Evolutionary conservation across 805 yeast genomes (phyloP).

Genomic region (Yamadazyma nakazawae): DNA sequence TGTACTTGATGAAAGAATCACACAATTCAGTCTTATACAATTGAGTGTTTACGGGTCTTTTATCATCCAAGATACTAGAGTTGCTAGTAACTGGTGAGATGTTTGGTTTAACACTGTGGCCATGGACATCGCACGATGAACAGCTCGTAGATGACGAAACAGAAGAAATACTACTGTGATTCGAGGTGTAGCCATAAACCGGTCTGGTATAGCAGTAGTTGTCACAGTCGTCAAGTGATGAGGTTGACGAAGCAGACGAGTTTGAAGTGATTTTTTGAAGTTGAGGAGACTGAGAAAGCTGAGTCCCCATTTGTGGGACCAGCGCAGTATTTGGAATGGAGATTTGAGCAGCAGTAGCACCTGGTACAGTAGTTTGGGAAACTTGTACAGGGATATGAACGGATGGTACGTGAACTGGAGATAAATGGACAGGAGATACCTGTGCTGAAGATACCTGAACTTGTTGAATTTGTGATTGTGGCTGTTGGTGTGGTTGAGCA

Average conservation of each 20-base stretch:
- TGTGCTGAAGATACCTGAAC: not conserved
- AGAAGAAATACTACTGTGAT: not conserved
- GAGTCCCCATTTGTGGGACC: not conserved
- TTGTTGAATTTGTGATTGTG: not conserved
- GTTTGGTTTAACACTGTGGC: not conserved
- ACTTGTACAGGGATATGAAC: not conserved
- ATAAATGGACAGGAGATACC: not conserved
- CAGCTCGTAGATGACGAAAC: not conserved
- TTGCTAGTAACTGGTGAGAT: not conserved
- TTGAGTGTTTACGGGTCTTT: constrained; percentile 49
- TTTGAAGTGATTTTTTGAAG: constrained; percentile 1
- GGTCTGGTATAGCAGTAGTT: not conserved
- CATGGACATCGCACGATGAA: not conserved
- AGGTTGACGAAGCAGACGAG: not conserved
- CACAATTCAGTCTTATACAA: constrained; percentile 90
- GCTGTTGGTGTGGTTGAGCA: not conserved
- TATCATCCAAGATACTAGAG: constrained; percentile 8
- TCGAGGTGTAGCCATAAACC: not conserved
- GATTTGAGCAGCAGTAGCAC: not conserved
- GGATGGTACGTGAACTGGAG: not conserved
- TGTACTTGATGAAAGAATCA: constrained; percentile 65
- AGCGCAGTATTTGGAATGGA: not conserved
- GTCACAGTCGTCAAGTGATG: not conserved
- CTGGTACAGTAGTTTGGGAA: not conserved
- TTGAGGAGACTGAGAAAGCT: not conserved